A percentile compares a stretch with the other conserved stretches of the same genome.
These are phyloP conservation scores for Schizopora paradoxa DNA, from an alignment of 1,284 basidiomycete genomes.

Conservation along the genomic window DNA sequence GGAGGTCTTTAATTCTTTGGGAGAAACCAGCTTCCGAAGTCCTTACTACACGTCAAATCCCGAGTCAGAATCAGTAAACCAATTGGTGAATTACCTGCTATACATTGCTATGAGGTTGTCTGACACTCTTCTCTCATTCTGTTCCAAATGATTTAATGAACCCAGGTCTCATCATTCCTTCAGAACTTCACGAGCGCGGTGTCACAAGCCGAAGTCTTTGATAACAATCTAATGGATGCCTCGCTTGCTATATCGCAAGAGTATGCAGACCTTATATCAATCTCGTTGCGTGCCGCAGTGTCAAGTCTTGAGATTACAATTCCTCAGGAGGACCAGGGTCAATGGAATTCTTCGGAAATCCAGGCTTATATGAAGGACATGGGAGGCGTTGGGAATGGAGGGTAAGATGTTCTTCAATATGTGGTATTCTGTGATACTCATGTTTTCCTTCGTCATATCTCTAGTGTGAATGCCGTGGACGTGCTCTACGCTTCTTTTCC, in stretches of 20 bases:
- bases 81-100: not conserved
- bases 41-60: not conserved
- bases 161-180: slow-evolving; percentile 35
- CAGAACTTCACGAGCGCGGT: slow-evolving; percentile 32
- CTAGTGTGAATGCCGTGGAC: slow-evolving; percentile 3
- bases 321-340: slow-evolving; percentile 23
- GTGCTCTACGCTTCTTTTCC: not conserved
- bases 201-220: slow-evolving; percentile 29
- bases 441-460: not conserved
- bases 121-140: not conserved
- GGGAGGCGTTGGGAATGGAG: slow-evolving; percentile 4
- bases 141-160: slow-evolving; percentile 14
- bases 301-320: slow-evolving; percentile 37
- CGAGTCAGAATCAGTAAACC: not conserved
- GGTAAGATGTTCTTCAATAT: not conserved
- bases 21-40: not conserved
- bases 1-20: slow-evolving; percentile 11
- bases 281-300: slow-evolving; percentile 36
- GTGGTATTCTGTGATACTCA: not conserved
- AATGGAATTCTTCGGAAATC: slow-evolving; percentile 22
- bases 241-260: slow-evolving; percentile 27
- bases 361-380: slow-evolving; percentile 17
- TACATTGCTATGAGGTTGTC: not conserved
- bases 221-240: slow-evolving; percentile 30
- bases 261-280: slow-evolving; percentile 35